Evolutionary conservation across 306 rosid genomes (phyloP).

Genomic region (Adenanthera pavonina): DNA sequence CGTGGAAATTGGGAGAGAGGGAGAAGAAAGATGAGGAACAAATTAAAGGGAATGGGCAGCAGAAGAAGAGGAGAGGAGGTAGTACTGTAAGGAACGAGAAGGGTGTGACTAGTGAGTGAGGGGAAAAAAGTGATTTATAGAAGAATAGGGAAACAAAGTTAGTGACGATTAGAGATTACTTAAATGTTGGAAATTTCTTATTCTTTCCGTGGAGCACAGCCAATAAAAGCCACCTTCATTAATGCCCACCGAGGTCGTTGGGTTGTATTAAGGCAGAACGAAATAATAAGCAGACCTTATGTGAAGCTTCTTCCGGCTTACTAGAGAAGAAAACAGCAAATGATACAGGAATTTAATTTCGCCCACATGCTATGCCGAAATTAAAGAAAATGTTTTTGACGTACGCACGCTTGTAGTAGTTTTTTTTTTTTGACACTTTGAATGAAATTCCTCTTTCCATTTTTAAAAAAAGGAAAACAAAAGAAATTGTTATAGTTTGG

Average conservation of each 20-base stretch:
- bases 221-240: slow-evolving; percentile 37
- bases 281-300: not conserved
- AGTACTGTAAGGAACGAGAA: not conserved
- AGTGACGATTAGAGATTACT: slow-evolving; percentile 15
- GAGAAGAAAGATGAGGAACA: not conserved
- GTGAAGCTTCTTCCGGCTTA: not conserved
- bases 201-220: not conserved
- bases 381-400: too few relatives aligned
- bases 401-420: too few relatives aligned
- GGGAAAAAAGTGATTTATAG: slow-evolving; percentile 35
- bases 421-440: too few relatives aligned
- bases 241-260: slow-evolving; percentile 59
- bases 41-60: not conserved
- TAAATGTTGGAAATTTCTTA: not conserved
- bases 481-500: too few relatives aligned
- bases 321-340: not conserved
- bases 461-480: too few relatives aligned
- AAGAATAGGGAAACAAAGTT: not conserved
- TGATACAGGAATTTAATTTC: not conserved
- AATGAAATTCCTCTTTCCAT: too few relatives aligned
- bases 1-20: not conserved
- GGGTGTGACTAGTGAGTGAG: slow-evolving; percentile 12
- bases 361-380: not conserved
- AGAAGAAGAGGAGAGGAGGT: not conserved
- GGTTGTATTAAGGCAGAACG: not conserved